Percentiles rank a stretch among this genome's conserved stretches.
These are phyloP conservation scores for Xylaria polymorpha DNA, from an alignment of 2,329 filamentous ascomycete genomes.

Conservation along the genomic window DNA sequence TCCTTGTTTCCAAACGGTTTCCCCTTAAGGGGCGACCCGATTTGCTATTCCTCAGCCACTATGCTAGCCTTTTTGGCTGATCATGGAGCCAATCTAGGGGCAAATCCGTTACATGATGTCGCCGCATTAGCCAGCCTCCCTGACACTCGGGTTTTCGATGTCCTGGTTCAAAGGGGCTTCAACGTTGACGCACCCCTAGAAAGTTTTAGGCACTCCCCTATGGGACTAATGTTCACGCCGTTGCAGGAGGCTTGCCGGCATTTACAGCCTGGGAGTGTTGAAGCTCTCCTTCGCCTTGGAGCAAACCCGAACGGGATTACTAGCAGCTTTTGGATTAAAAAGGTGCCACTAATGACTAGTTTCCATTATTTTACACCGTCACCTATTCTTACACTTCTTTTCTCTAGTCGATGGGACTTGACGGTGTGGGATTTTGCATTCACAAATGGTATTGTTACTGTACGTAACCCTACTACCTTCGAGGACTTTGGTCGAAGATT, in stretches of 20 bases:
- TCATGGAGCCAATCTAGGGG: background rate
- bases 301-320: slow-evolving; percentile 20
- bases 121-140: background rate
- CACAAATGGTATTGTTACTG: no score
- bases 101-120: background rate
- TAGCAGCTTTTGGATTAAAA: background rate
- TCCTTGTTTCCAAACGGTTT: slow-evolving; percentile 18
- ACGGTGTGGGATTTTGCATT: no score
- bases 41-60: background rate
- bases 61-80: slow-evolving; percentile 15
- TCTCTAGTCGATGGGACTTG: background rate
- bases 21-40: background rate
- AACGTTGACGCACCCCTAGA: slow-evolving; percentile 2
- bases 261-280: background rate
- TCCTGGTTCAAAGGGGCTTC: slow-evolving; percentile 8
- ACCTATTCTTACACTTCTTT: slow-evolving; percentile 11
- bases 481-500: background rate
- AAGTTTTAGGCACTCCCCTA: fast-evolving
- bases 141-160: slow-evolving; percentile 10
- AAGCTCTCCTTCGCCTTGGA: slow-evolving; percentile 25
- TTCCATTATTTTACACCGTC: slow-evolving; percentile 6
- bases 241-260: background rate
- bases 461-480: no score
- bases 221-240: background rate
- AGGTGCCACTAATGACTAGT: background rate